Evolutionary conservation across 768 basidiomycete genomes (phyloP).

Genomic region (Aureoboletus auriporus): DNA sequence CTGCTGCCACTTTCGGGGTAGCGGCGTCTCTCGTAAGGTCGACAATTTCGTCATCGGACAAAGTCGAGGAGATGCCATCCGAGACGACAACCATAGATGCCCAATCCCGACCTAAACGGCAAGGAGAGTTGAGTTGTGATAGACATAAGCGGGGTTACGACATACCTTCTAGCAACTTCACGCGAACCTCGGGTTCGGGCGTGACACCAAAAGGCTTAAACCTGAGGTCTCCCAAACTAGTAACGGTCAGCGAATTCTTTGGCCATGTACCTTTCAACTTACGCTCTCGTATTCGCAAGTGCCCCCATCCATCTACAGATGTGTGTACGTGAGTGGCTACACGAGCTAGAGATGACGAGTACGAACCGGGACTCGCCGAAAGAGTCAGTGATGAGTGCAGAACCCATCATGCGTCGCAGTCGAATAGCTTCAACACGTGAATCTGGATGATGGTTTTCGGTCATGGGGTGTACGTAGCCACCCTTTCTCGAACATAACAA

Average conservation of each 20-base stretch:
- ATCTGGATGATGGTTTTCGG: slow-evolving; percentile 96
- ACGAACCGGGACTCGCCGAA: slow-evolving; percentile 86
- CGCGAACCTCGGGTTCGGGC: slow-evolving; percentile 84
- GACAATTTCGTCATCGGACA: slow-evolving; percentile 92
- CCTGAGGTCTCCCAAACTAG: slow-evolving; percentile 81
- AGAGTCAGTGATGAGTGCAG: slow-evolving; percentile 85
- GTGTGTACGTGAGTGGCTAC: not conserved
- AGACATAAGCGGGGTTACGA: not conserved
- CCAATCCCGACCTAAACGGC: slow-evolving; percentile 67
- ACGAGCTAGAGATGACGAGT: not conserved
- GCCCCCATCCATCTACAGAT: slow-evolving; percentile 88
- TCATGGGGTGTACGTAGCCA: slow-evolving; percentile 79
- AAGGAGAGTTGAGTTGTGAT: not conserved
- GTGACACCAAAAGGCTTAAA: slow-evolving; percentile 91
- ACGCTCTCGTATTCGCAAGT: slow-evolving; percentile 89
- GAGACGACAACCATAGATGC: slow-evolving; percentile 87
- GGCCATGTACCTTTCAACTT: slow-evolving; percentile 18
- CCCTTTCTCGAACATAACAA: slow-evolving; percentile 71
- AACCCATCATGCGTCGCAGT: slow-evolving; percentile 85
- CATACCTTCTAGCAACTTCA: slow-evolving; percentile 71
- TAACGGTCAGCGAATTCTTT: slow-evolving; percentile 3
- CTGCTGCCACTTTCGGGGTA: slow-evolving; percentile 78
- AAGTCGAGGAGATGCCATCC: slow-evolving; percentile 87
- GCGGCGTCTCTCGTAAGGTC: slow-evolving; percentile 75
- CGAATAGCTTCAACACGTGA: slow-evolving; percentile 80